Evolutionary conservation across 306 rosid species (phyloP).

Genomic region (Elaeagnus macrophylla): DNA sequence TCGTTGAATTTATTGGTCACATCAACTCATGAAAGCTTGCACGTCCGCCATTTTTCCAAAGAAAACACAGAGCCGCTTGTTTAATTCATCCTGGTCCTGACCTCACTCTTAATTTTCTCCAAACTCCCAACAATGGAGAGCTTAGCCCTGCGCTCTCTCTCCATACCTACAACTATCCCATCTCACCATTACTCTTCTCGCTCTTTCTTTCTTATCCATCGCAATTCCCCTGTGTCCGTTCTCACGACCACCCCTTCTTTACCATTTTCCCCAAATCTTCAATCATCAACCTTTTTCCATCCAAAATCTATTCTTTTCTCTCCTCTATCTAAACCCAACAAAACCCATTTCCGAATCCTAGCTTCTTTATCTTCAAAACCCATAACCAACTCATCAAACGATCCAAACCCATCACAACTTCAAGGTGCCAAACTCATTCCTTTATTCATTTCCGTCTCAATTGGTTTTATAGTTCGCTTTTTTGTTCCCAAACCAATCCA

Average conservation of each 20-base stretch:
- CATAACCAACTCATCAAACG: not conserved
- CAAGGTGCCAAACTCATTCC: constrained; percentile 68
- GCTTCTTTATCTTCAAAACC: constrained; percentile 24
- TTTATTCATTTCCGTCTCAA: constrained; percentile 36
- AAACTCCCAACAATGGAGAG: constrained; percentile 20
- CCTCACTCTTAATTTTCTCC: no score
- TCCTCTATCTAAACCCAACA: constrained; percentile 24
- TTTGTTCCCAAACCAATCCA: constrained; percentile 61
- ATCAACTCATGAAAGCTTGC: no score
- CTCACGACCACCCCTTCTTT: no score
- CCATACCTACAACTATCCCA: constrained; percentile 13
- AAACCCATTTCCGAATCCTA: constrained; percentile 23
- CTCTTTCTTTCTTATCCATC: constrained; percentile 7
- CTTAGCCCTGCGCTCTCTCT: constrained; percentile 21
- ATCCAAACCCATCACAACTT: constrained; percentile 7
- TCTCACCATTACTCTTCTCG: constrained; percentile 23
- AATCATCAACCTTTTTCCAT: constrained; percentile 25
- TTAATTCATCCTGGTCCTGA: not conserved
- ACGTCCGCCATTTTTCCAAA: no score
- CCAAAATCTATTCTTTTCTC: constrained; percentile 24
- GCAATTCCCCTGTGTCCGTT: no score
- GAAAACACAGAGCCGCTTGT: not conserved
- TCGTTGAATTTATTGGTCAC: no score
- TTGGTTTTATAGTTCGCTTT: constrained; percentile 61
- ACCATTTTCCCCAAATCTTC: constrained; percentile 19